A percentile compares a stretch with the other conserved stretches of the same genome.
Conservation (phyloP, 805 yeast species). For the Pichia nakasei region DNA sequence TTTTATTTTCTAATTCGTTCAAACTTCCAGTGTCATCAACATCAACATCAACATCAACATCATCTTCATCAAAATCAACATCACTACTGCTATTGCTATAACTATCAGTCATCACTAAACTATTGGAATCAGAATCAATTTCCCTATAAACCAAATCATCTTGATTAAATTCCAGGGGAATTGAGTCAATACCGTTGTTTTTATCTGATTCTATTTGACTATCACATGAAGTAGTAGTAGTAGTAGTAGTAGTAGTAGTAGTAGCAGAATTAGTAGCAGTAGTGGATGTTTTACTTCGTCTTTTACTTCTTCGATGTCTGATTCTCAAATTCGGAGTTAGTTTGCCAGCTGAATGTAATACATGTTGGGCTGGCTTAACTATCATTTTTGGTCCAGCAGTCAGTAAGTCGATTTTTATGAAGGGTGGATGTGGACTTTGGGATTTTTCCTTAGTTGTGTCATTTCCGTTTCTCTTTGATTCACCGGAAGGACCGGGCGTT, state of each 20-base stretch:
- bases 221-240: too few relatives aligned
- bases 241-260: too few relatives aligned
- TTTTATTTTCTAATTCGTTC: background rate
- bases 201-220: background rate
- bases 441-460: too few relatives aligned
- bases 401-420: background rate
- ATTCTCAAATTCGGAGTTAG: background rate
- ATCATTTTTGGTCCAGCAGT: constrained; percentile 1
- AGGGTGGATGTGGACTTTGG: too few relatives aligned
- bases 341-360: background rate
- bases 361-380: background rate
- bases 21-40: background rate
- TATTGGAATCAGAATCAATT: background rate
- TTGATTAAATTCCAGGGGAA: background rate
- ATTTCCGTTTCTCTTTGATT: too few relatives aligned
- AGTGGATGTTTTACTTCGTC: too few relatives aligned
- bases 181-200: background rate
- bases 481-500: too few relatives aligned
- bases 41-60: too few relatives aligned
- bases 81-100: too few relatives aligned
- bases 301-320: background rate
- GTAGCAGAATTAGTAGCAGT: too few relatives aligned
- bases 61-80: too few relatives aligned
- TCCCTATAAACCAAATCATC: background rate
- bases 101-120: background rate